A percentile compares a stretch with the other conserved stretches of the same genome.
Conservation (phyloP, 2,329 filamentous ascomycete species). For the Bipolaris victoriae region DNA sequence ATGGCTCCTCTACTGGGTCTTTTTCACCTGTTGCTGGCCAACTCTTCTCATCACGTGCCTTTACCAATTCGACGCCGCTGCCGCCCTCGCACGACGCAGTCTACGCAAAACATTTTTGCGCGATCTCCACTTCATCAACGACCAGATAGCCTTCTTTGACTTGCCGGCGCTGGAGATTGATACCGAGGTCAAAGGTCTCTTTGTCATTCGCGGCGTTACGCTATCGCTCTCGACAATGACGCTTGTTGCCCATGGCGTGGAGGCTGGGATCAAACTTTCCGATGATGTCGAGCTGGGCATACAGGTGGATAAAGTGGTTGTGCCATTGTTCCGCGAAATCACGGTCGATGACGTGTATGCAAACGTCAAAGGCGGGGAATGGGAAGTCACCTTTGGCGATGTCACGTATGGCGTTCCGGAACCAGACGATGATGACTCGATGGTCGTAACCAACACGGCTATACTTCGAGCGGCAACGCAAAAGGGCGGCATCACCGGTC, state of each 20-base stretch:
- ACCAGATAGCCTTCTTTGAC: conserved; percentile 58
- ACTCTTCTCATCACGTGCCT: conserved; percentile 53
- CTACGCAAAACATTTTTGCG: conserved; percentile 49
- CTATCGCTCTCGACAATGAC: conserved; percentile 59
- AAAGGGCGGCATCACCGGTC: conserved; percentile 7
- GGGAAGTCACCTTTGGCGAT: conserved; percentile 57
- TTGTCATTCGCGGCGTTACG: conserved; percentile 60
- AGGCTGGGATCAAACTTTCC: conserved; percentile 60
- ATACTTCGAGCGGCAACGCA: conserved; percentile 53
- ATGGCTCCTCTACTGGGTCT: conserved; percentile 58
- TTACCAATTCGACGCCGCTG: conserved; percentile 54
- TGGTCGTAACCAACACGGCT: conserved; percentile 55
- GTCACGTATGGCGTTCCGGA: conserved; percentile 38
- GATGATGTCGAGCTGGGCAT: conserved; percentile 62
- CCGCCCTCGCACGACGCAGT: conserved; percentile 45
- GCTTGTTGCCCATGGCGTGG: conserved; percentile 59
- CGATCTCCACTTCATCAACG: conserved; percentile 58
- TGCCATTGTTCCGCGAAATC: conserved; percentile 58
- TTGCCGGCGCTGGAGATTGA: conserved; percentile 62
- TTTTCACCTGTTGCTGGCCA: conserved; percentile 52
- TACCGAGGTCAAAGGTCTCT: conserved; percentile 59
- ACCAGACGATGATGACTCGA: conserved; percentile 47
- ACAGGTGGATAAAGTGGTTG: conserved; percentile 56
- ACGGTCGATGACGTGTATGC: conserved; percentile 61
- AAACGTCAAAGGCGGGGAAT: conserved; percentile 61